Evolutionary conservation across 768 basidiomycete species (phyloP).

Genomic region (Mycena floridula): DNA sequence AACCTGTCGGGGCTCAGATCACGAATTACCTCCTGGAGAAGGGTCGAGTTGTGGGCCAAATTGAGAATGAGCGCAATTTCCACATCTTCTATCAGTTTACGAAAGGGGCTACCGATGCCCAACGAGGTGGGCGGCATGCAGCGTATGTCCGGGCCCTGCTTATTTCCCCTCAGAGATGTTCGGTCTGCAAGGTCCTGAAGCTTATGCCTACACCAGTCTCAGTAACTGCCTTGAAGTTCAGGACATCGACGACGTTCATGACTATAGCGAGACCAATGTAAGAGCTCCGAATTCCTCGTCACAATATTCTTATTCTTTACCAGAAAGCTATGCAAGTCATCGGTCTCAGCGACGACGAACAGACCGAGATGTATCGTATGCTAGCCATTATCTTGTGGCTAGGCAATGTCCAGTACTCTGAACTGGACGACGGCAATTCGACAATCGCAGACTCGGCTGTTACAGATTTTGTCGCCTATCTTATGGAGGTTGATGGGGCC

Average conservation of each 20-base stretch:
- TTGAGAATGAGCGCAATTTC: conserved; percentile 94
- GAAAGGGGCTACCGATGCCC: conserved; percentile 84
- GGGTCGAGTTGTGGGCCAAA: conserved; percentile 93
- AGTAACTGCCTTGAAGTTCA: conserved; percentile 90
- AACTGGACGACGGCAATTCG: conserved; percentile 88
- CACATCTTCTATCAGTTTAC: conserved; percentile 99
- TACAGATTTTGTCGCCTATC: conserved; percentile 92
- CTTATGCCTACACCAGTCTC: conserved; percentile 88
- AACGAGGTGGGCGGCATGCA: conserved; percentile 62
- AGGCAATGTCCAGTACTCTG: conserved; percentile 88
- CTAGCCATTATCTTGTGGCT: conserved; percentile 92
- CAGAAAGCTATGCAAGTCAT: conserved; percentile 94
- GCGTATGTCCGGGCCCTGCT: not conserved
- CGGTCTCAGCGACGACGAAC: conserved; percentile 80
- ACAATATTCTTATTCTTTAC: no score
- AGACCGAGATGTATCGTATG: conserved; percentile 90
- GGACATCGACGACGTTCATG: conserved; percentile 84
- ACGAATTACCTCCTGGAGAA: conserved; percentile 98
- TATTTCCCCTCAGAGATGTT: conserved; percentile 63
- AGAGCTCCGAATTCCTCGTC: conserved; percentile 18
- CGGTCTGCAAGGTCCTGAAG: conserved; percentile 92
- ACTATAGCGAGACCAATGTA: conserved; percentile 86
- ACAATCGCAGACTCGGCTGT: conserved; percentile 74
- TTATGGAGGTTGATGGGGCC: conserved; percentile 81
- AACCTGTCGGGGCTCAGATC: conserved; percentile 96